These are phyloP conservation scores for Trametes sanguinea DNA, from an alignment of 768 basidiomycete genomes.

Conservation along the genomic window DNA sequence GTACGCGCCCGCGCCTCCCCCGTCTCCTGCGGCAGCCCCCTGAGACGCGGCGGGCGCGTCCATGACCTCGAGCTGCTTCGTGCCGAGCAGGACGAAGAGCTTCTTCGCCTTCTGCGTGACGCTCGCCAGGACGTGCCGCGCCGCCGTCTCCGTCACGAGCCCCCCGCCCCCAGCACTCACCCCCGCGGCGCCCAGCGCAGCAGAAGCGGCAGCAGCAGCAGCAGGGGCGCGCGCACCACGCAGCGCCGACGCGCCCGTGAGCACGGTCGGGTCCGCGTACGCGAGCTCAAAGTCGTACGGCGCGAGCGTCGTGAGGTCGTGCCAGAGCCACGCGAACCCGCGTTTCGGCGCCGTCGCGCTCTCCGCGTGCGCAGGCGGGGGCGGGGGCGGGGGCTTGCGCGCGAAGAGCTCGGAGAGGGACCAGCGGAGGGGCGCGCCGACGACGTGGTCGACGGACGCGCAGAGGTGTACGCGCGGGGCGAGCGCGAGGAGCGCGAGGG, in stretches of 20 bases:
- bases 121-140: conserved; percentile 79
- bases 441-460: conserved; percentile 84
- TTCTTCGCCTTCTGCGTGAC: conserved; percentile 88
- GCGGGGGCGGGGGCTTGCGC: conserved; percentile 32
- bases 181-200: conserved; percentile 35
- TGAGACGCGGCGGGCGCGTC: conserved; percentile 38
- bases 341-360: conserved; percentile 29
- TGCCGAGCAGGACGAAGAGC: conserved; percentile 72
- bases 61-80: conserved; percentile 65
- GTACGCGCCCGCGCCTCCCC: conserved; percentile 49
- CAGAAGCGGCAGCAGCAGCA: conserved; percentile 30
- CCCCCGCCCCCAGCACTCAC: conserved; percentile 22
- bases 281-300: conserved; percentile 81
- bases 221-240: conserved; percentile 21
- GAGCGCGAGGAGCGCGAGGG: conserved; percentile 71
- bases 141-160: conserved; percentile 72
- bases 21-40: conserved; percentile 25
- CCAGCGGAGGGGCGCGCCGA: conserved; percentile 80
- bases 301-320: conserved; percentile 85
- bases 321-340: conserved; percentile 81
- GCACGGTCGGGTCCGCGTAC: conserved; percentile 62
- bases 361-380: conserved; percentile 16
- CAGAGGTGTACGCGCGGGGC: conserved; percentile 78
- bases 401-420: conserved; percentile 64
- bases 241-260: conserved; percentile 48